Evolutionary conservation across 2,329 filamentous ascomycete species (phyloP).

Genomic region (Colletotrichum sp.): DNA sequence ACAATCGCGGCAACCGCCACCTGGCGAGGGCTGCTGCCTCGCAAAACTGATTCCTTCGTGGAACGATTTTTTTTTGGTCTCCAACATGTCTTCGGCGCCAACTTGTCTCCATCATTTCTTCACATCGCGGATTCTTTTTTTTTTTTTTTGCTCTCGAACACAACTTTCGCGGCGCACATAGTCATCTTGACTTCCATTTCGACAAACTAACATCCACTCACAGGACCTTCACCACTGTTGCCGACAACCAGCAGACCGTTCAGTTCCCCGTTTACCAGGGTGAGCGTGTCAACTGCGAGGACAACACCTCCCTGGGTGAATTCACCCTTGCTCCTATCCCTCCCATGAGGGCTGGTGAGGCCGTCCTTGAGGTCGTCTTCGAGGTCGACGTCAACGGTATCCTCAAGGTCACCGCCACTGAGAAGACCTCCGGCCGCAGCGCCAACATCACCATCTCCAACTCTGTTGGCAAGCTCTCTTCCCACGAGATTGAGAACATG

Average conservation of each 20-base stretch:
- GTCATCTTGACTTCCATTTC: no score
- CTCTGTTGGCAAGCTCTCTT: constrained; percentile 98
- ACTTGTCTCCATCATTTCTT: no score
- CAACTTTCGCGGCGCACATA: no score
- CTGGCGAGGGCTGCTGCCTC: no score
- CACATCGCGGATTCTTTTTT: no score
- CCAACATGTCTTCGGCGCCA: no score
- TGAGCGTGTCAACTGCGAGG: constrained; percentile 96
- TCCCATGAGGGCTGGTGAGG: constrained; percentile 91
- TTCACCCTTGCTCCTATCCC: constrained; percentile 92
- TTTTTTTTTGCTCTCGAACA: no score
- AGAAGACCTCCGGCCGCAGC: constrained; percentile 97
- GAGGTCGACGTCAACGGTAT: constrained; percentile 99
- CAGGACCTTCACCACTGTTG: constrained; percentile 84
- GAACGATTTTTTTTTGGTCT: no score
- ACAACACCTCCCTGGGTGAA: constrained; percentile 97
- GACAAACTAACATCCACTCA: constrained; percentile 23
- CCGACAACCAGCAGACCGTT: constrained; percentile 78
- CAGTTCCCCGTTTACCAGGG: constrained; percentile 96
- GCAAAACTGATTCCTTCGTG: no score
- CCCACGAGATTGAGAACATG: constrained; percentile 96
- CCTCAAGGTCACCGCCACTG: constrained; percentile 97
- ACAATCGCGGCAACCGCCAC: no score
- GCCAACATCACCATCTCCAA: constrained; percentile 99
- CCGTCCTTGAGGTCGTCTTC: constrained; percentile 96